phyloP scores from a whole-genome alignment of 2,329 filamentous ascomycete genomes.

The Alternaria triticina region DNA sequence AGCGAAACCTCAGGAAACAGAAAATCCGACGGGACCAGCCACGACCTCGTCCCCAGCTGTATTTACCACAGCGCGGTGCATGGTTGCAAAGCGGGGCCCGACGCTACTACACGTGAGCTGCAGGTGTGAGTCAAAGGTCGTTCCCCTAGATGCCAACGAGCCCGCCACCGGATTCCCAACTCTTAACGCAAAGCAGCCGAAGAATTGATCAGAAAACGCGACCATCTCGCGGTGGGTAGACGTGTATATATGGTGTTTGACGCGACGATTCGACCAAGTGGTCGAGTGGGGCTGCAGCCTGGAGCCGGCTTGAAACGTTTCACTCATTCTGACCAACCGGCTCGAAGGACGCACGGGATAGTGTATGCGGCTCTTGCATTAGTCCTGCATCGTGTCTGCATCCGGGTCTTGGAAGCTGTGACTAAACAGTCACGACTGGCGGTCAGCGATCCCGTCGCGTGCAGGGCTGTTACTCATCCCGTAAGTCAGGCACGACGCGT shows the following conservation, averaged over 20 bases:
- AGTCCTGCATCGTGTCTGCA: slow-evolving; percentile 24
- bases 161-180: slow-evolving; percentile 19
- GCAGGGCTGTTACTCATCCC: slow-evolving; percentile 15
- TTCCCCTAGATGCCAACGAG: slow-evolving; percentile 19
- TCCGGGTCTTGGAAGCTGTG: slow-evolving; percentile 27
- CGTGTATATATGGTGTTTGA: slow-evolving; percentile 48
- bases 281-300: slow-evolving; percentile 32
- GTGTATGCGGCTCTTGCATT: slow-evolving; percentile 39
- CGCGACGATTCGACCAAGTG: slow-evolving; percentile 46
- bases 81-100: slow-evolving; percentile 25
- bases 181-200: slow-evolving; percentile 36
- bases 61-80: slow-evolving; percentile 35
- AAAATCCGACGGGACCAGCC: slow-evolving; percentile 13
- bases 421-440: slow-evolving; percentile 38
- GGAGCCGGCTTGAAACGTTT: slow-evolving; percentile 44
- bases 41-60: slow-evolving; percentile 32
- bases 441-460: slow-evolving; percentile 28
- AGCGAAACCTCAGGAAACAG: slow-evolving; percentile 36
- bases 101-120: slow-evolving; percentile 42
- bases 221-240: slow-evolving; percentile 50
- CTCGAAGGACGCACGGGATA: slow-evolving; percentile 15
- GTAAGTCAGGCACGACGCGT: slow-evolving; percentile 18
- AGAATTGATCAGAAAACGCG: slow-evolving; percentile 48
- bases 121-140: slow-evolving; percentile 52
- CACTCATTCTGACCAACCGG: slow-evolving; percentile 31